phyloP scores from a whole-genome alignment of 2,329 filamentous ascomycete genomes.

The Exophiala sp. region DNA sequence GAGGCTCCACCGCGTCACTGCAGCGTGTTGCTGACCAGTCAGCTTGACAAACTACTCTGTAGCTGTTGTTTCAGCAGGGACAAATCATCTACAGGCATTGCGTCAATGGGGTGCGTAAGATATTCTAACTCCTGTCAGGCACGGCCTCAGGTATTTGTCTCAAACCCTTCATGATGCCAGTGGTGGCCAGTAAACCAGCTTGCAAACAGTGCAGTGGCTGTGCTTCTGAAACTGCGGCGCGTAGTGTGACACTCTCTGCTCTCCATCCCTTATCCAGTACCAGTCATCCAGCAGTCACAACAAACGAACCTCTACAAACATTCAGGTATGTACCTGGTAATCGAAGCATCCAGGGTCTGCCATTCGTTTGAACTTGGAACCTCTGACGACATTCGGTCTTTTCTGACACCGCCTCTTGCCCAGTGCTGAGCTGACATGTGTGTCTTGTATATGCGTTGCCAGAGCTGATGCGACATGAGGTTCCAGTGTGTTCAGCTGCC shows the following conservation, averaged over 20 bases:
- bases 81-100: slow-evolving; percentile 7
- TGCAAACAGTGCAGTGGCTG: slow-evolving; percentile 2
- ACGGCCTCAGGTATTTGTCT: slow-evolving; percentile 1
- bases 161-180: not conserved
- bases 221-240: not conserved
- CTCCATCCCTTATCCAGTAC: too few species aligned
- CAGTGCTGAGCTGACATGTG: not conserved
- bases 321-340: too few species aligned
- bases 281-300: too few species aligned
- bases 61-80: not conserved
- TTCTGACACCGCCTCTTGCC: not conserved
- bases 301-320: too few species aligned
- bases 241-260: too few species aligned
- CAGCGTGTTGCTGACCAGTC: slow-evolving; percentile 5
- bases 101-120: slow-evolving; percentile 8
- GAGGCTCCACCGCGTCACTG: slow-evolving; percentile 9
- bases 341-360: not conserved
- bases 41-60: too few species aligned
- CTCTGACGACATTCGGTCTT: not conserved
- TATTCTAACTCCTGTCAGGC: slow-evolving; percentile 3
- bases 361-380: not conserved
- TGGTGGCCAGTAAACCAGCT: not conserved
- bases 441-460: not conserved
- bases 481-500: not conserved
- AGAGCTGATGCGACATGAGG: too few species aligned